Evolutionary conservation across 2,329 filamentous ascomycete species (phyloP).

Genomic region (Fusarium piperis): DNA sequence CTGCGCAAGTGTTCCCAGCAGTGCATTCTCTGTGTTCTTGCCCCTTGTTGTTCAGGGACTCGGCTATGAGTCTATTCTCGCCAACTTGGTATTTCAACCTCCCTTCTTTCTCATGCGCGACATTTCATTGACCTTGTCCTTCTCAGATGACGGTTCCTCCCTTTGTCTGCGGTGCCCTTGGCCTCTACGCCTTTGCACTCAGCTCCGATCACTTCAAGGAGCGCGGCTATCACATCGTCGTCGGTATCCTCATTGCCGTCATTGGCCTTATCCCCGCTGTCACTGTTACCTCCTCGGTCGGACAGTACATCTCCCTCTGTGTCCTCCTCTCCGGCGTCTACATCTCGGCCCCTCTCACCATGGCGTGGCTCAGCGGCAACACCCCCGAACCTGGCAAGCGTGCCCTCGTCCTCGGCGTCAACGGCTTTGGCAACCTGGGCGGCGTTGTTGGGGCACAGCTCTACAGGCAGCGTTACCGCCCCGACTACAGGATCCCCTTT

Average conservation of each 20-base stretch:
- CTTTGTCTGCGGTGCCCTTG: conserved; percentile 41
- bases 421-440: conserved; percentile 42
- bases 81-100: conserved; percentile 33
- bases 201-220: conserved; percentile 40
- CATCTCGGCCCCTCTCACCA: conserved; percentile 40
- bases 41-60: conserved; percentile 41
- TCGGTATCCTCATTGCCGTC: conserved; percentile 36
- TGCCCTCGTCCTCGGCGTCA: conserved; percentile 42
- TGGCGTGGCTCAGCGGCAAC: conserved; percentile 43
- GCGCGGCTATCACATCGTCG: conserved; percentile 40
- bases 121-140: not conserved
- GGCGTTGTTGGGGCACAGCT: conserved; percentile 41
- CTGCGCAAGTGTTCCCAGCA: conserved; percentile 41
- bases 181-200: conserved; percentile 40
- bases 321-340: conserved; percentile 41
- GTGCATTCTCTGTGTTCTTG: conserved; percentile 41
- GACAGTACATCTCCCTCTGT: conserved; percentile 38
- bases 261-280: conserved; percentile 40
- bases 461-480: conserved; percentile 36
- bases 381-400: conserved; percentile 43
- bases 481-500: conserved; percentile 39
- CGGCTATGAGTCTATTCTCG: conserved; percentile 41
- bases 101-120: not conserved
- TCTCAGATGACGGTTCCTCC: conserved; percentile 42
- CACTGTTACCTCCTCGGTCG: conserved; percentile 32